phyloP scores from a whole-genome alignment of 2,329 filamentous ascomycete species.

The Hysterium pulicare region DNA sequence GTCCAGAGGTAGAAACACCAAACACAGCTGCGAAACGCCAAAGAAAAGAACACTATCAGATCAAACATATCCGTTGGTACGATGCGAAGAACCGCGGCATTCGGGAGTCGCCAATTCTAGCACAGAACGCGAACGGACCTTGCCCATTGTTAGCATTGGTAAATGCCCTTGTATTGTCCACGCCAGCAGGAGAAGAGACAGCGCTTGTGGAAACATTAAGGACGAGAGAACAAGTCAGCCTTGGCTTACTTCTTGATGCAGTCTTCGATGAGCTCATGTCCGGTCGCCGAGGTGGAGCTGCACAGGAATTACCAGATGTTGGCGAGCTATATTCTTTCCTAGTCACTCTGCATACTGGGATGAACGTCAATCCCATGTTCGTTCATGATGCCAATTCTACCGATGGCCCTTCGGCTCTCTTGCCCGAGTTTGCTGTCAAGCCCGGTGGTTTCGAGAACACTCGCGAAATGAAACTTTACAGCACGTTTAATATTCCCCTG shows the following conservation, averaged over 20 bases:
- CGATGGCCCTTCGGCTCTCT: constrained; percentile 31
- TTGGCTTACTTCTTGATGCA: constrained; percentile 80
- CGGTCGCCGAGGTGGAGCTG: constrained; percentile 62
- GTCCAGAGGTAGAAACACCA: constrained; percentile 37
- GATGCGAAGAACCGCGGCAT: constrained; percentile 62
- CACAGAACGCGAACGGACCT: constrained; percentile 92
- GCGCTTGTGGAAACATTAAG: constrained; percentile 74
- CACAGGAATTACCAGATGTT: constrained; percentile 73
- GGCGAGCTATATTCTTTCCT: constrained; percentile 84
- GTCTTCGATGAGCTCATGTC: constrained; percentile 93
- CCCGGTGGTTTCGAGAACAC: constrained; percentile 85
- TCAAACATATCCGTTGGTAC: constrained; percentile 86
- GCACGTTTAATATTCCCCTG: constrained; percentile 81
- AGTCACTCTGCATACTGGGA: constrained; percentile 84
- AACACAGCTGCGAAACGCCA: constrained; percentile 42
- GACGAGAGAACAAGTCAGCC: constrained; percentile 80
- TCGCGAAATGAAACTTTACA: constrained; percentile 83
- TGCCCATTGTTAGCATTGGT: constrained; percentile 91
- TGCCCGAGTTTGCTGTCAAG: constrained; percentile 40
- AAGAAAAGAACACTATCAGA: constrained; percentile 77
- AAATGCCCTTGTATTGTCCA: constrained; percentile 84
- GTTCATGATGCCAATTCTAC: constrained; percentile 52
- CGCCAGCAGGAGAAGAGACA: constrained; percentile 63
- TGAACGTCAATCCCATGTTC: constrained; percentile 96
- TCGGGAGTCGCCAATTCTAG: constrained; percentile 77